phyloP scores from a whole-genome alignment of 345 rosid species.

The Limnanthes douglasii region DNA sequence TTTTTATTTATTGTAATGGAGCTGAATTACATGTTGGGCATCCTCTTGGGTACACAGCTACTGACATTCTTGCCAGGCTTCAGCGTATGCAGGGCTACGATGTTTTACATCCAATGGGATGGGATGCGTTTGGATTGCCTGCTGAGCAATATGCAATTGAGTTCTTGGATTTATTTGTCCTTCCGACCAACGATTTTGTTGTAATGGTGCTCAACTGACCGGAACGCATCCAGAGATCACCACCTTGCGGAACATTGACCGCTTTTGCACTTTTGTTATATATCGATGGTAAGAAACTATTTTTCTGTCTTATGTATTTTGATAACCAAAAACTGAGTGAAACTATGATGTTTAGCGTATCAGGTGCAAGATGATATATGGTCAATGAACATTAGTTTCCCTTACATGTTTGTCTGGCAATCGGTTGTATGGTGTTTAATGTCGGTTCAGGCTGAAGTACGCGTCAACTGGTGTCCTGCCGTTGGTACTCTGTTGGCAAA shows the following conservation, averaged over 20 bases:
- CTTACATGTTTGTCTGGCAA: conserved; percentile 9
- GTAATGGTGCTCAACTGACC: conserved; percentile 27
- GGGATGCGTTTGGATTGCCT: conserved; percentile 99
- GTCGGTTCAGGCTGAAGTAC: conserved; percentile 75
- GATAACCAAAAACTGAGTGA: neutral
- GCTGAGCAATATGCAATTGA: conserved; percentile 96
- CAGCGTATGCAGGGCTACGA: conserved; percentile 90
- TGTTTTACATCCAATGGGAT: conserved; percentile 94
- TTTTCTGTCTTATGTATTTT: neutral
- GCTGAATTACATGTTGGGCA: conserved; percentile 97
- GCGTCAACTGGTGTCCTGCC: conserved; percentile 98
- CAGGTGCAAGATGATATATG: conserved; percentile 36
- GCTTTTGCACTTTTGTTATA: conserved; percentile 26
- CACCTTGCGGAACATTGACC: conserved; percentile 68
- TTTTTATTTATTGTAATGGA: conserved; percentile 55
- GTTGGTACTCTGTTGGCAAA: conserved; percentile 97
- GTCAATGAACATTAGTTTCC: conserved; percentile 5
- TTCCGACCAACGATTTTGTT: too few species aligned
- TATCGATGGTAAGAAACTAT: neutral
- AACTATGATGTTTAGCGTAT: conserved; percentile 82
- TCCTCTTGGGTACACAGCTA: conserved; percentile 91
- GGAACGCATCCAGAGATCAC: conserved; percentile 92
- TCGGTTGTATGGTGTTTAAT: conserved; percentile 10
- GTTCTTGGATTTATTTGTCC: too few species aligned
- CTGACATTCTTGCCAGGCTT: conserved; percentile 76